These are phyloP conservation scores for Tetradesmus lagerheimii DNA, from an alignment of 139 green algal genomes.

Conservation along the genomic window DNA sequence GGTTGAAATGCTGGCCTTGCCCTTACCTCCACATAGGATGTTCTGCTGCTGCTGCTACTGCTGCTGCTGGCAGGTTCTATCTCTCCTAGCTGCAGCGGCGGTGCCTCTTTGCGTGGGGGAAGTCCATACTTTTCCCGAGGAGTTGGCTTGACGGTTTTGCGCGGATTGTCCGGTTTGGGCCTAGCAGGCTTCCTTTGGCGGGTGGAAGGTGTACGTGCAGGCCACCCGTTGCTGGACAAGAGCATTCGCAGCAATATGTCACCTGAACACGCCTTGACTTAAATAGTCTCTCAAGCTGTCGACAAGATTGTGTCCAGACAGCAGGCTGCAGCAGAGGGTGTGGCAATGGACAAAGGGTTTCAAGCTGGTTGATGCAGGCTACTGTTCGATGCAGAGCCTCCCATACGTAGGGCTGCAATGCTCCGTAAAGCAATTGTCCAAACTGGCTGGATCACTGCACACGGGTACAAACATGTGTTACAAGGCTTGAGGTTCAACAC, in stretches of 20 bases:
- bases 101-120: not conserved
- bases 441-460: no score
- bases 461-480: no score
- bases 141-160: slow-evolving; percentile 17
- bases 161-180: slow-evolving; percentile 6
- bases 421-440: no score
- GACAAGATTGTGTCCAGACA: no score
- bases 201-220: not conserved
- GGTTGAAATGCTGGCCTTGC: not conserved
- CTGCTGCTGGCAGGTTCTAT: not conserved
- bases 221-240: not conserved
- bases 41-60: not conserved
- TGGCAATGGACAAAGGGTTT: not conserved
- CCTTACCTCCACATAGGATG: not conserved
- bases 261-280: no score
- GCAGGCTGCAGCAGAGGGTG: not conserved
- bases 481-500: no score
- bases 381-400: no score
- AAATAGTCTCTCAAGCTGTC: no score
- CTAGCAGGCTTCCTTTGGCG: not conserved
- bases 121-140: slow-evolving; percentile 31
- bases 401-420: no score
- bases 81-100: not conserved
- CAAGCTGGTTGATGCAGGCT: no score
- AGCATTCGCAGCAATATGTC: not conserved